A percentile compares a stretch with the other conserved stretches of the same genome.
phyloP scores from a whole-genome alignment of 2,329 filamentous ascomycete genomes.

The Periconia macrospinosa region DNA sequence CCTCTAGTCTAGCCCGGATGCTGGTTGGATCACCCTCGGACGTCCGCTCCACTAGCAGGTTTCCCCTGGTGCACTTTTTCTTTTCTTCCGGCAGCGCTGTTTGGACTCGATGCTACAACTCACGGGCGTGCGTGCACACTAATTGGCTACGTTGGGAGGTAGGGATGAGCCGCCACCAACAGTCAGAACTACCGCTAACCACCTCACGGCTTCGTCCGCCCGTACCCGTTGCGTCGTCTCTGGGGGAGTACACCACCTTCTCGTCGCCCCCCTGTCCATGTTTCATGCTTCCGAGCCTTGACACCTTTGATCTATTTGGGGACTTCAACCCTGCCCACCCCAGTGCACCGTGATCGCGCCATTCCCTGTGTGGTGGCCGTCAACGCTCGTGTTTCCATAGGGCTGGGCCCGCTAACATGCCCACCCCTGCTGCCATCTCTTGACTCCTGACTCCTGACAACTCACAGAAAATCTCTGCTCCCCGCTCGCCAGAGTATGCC shows the following conservation, averaged over 20 bases:
- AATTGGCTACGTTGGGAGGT: too few species aligned
- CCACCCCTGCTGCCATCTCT: neutral
- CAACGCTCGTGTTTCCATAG: neutral
- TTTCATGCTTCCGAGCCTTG: neutral
- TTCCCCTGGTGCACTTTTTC: too few species aligned
- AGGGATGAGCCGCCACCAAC: neutral
- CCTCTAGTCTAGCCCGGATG: too few species aligned
- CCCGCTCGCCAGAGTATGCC: slow-evolving; percentile 5
- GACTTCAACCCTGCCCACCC: neutral
- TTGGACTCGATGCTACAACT: too few species aligned
- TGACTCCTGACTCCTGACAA: slow-evolving; percentile 2
- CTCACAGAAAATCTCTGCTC: neutral
- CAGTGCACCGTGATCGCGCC: neutral
- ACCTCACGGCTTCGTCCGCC: neutral
- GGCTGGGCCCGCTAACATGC: neutral
- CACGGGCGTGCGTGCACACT: too few species aligned
- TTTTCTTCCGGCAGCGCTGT: too few species aligned
- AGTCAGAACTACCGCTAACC: neutral
- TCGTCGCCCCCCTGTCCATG: neutral
- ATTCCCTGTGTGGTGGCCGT: neutral
- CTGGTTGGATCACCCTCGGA: too few species aligned
- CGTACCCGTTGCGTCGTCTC: neutral
- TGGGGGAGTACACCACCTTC: too few species aligned
- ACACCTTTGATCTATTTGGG: neutral
- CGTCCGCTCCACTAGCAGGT: too few species aligned